phyloP scores from a whole-genome alignment of 2,329 filamentous ascomycete genomes.

The Colletotrichum phormii region DNA sequence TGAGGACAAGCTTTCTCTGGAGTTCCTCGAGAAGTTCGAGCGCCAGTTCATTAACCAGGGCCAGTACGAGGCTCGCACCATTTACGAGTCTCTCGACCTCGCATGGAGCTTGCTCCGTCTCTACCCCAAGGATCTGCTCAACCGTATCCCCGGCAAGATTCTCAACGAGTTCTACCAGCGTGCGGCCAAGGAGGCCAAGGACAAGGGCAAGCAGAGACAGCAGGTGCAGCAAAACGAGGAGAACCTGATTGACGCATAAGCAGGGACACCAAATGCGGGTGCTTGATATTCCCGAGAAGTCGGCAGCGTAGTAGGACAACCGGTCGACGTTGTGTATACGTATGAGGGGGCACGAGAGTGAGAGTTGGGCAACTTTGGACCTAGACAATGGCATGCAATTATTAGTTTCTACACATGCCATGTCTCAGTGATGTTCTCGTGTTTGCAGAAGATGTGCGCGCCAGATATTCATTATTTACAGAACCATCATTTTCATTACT shows the following conservation, averaged over 20 bases:
- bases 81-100: slow-evolving; percentile 93
- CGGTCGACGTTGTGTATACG: slow-evolving; percentile 36
- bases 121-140: slow-evolving; percentile 97
- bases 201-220: slow-evolving; percentile 68
- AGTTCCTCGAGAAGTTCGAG: slow-evolving; percentile 99
- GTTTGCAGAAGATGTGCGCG: slow-evolving; percentile 9
- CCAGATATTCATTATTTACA: not conserved
- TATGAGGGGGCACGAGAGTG: slow-evolving; percentile 17
- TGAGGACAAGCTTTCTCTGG: slow-evolving; percentile 96
- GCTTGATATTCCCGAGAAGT: slow-evolving; percentile 26
- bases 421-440: slow-evolving; percentile 16
- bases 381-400: slow-evolving; percentile 37
- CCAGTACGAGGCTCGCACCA: slow-evolving; percentile 89
- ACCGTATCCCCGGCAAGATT: slow-evolving; percentile 88
- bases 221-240: slow-evolving; percentile 61
- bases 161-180: slow-evolving; percentile 87
- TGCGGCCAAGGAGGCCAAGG: slow-evolving; percentile 71
- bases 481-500: not conserved
- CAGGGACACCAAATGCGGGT: not conserved
- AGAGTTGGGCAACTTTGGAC: slow-evolving; percentile 27
- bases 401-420: slow-evolving; percentile 23
- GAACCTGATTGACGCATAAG: slow-evolving; percentile 71
- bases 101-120: slow-evolving; percentile 97
- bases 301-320: slow-evolving; percentile 18
- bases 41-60: slow-evolving; percentile 93